Percentiles rank a stretch among this genome's conserved stretches.
These are phyloP conservation scores for Ophiocordyceps camponoti-rufipedis DNA, from an alignment of 2,329 filamentous ascomycete genomes.

Conservation along the genomic window DNA sequence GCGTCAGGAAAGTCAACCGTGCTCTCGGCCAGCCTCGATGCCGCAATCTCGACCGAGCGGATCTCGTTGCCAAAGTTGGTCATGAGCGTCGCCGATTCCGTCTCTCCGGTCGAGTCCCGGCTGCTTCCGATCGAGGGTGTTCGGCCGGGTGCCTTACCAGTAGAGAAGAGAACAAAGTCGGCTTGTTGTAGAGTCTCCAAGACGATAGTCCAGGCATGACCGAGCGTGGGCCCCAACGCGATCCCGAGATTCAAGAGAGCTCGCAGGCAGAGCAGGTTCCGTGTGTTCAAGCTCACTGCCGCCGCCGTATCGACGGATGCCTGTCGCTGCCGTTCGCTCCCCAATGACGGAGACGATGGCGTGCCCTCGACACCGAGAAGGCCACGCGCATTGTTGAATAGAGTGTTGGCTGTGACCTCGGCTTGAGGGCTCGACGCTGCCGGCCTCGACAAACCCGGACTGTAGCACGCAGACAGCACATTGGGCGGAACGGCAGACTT, in stretches of 20 bases:
- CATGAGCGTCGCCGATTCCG: conserved; percentile 29
- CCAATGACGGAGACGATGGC: conserved; percentile 34
- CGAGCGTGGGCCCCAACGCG: conserved; percentile 74
- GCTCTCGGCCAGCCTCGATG: conserved; percentile 73
- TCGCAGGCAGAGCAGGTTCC: conserved; percentile 77
- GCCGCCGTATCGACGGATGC: conserved; percentile 33
- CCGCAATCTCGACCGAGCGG: conserved; percentile 74
- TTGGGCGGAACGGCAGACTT: conserved; percentile 87
- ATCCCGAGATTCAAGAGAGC: conserved; percentile 92
- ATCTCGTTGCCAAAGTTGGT: conserved; percentile 65
- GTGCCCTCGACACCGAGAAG: conserved; percentile 58
- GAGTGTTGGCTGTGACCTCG: conserved; percentile 32
- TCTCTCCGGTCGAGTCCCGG: conserved; percentile 27
- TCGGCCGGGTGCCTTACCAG: conserved; percentile 33
- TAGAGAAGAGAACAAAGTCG: conserved; percentile 64
- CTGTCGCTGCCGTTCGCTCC: conserved; percentile 40
- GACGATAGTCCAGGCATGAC: conserved; percentile 74
- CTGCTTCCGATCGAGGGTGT: conserved; percentile 28
- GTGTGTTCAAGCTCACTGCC: conserved; percentile 50
- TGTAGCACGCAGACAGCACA: conserved; percentile 42
- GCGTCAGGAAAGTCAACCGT: conserved; percentile 78
- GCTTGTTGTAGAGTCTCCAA: conserved; percentile 86
- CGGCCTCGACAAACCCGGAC: conserved; percentile 24
- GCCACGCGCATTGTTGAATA: conserved; percentile 53
- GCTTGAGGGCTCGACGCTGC: conserved; percentile 23